A percentile compares a stretch with the other conserved stretches of the same genome.
phyloP scores from a whole-genome alignment of 371 early-diverging fungal species.

The Syncephalis fuscata region DNA sequence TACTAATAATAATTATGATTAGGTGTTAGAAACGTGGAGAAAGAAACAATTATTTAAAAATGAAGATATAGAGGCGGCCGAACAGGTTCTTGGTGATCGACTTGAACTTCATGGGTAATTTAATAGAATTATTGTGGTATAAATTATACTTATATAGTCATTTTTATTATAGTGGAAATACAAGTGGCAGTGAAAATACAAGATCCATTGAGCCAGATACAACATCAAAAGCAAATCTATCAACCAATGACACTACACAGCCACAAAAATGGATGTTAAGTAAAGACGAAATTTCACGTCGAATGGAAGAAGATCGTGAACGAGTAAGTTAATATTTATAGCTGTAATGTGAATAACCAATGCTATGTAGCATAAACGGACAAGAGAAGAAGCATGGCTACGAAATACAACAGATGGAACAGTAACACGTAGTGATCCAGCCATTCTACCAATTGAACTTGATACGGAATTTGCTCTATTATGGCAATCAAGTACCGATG shows the following conservation, averaged over 20 bases:
- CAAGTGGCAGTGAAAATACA: neutral
- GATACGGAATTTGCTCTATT: neutral
- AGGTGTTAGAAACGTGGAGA: no score
- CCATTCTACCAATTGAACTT: no score
- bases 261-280: slow-evolving; percentile 1
- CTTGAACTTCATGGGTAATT: neutral
- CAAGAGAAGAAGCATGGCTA: slow-evolving; percentile 61
- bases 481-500: slow-evolving; percentile 3
- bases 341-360: neutral
- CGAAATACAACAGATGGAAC: slow-evolving; percentile 7
- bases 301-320: slow-evolving; percentile 71
- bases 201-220: no score
- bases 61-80: no score
- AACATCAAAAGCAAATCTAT: no score
- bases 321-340: slow-evolving; percentile 13
- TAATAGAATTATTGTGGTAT: neutral
- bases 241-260: no score
- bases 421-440: neutral
- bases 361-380: slow-evolving; percentile 39
- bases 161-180: neutral
- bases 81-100: neutral
- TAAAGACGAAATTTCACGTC: slow-evolving; percentile 42
- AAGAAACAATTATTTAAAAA: no score
- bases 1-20: neutral
- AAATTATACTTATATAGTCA: no score